Evolutionary conservation across 768 basidiomycete species (phyloP).

Genomic region (Lactarius pseudohatsudake): DNA sequence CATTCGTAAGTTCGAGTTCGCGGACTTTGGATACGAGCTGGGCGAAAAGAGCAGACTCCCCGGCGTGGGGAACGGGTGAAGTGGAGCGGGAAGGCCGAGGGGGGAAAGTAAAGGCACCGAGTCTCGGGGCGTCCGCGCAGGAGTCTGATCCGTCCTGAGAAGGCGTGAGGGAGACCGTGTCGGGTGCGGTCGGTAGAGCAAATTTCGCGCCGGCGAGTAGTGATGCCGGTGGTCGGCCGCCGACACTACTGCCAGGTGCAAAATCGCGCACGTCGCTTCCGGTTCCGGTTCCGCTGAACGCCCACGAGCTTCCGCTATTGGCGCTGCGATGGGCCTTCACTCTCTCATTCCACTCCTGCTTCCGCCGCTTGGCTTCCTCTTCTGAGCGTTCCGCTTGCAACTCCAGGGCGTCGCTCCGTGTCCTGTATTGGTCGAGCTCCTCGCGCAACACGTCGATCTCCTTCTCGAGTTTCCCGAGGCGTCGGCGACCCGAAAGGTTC

Average conservation of each 20-base stretch:
- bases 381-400: slow-evolving; percentile 52
- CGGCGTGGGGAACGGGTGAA: slow-evolving; percentile 6
- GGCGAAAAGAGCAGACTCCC: slow-evolving; percentile 54
- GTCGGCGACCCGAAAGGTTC: slow-evolving; percentile 66
- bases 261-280: slow-evolving; percentile 51
- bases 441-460: slow-evolving; percentile 75
- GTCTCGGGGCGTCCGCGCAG: neutral
- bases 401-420: slow-evolving; percentile 68
- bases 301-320: slow-evolving; percentile 31
- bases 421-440: slow-evolving; percentile 75
- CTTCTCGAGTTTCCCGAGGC: slow-evolving; percentile 70
- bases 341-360: slow-evolving; percentile 51
- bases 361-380: slow-evolving; percentile 37
- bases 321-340: slow-evolving; percentile 50
- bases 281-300: slow-evolving; percentile 31
- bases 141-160: neutral
- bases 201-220: slow-evolving; percentile 1
- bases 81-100: slow-evolving; percentile 7
- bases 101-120: slow-evolving; percentile 33
- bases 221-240: neutral
- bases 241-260: slow-evolving; percentile 50
- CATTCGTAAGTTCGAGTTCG: slow-evolving; percentile 74
- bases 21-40: slow-evolving; percentile 72
- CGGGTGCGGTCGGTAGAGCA: slow-evolving; percentile 5
- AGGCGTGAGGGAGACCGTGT: neutral